Evolutionary conservation across 2,329 filamentous ascomycete species (phyloP), one percentile per base, ranked within the genome.

Genomic region (Aspergillus fijiensis): DNA sequence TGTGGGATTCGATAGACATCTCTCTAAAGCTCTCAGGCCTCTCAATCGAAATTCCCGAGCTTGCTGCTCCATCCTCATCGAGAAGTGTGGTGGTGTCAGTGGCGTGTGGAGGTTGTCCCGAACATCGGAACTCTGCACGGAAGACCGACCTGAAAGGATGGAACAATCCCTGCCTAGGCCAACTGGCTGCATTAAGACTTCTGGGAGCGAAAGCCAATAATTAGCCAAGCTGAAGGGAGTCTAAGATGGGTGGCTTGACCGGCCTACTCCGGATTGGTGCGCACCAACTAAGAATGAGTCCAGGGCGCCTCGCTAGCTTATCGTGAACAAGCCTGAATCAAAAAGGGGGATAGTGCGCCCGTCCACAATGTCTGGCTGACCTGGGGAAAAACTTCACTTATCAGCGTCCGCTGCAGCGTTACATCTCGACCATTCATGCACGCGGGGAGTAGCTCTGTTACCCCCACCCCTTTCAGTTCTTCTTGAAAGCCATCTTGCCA

Each of bases 291-390:
- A 27, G 55, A 39, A 33, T 12, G 33, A 19, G 25, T 21, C 19
- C 10, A 48, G 48, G 21, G 53, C 49, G 50, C 55, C 51, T 55
- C 29, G 51, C 58, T 60, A 59, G 58, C 61, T 60, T 63, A 63
- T 63, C 59, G 51, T 53, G 23, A 58, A 60, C 61, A 63, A 63
- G 59, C 61, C 54, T 63, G 60, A 21, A 14, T 35, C 33, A 31
- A 49, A 39, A 57, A 39, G n/a, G 16, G 42, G 57, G 14, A 14
- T 27, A 49, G 45, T 33, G 23, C 33, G 39, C 12, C 39, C 16
- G 27, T 45, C 12, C 33, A 12, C 33, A 16, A 19, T 45, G 27
- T 29, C 27, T 29, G 39, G 39, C 39, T 45, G 39, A 16, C 39
- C 39, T 19, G 39, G 39, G 39, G 39, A 45, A 45, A 45, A 45